Conservation (phyloP, 1,284 basidiomycete species). For the Omphalotus olearius region DNA sequence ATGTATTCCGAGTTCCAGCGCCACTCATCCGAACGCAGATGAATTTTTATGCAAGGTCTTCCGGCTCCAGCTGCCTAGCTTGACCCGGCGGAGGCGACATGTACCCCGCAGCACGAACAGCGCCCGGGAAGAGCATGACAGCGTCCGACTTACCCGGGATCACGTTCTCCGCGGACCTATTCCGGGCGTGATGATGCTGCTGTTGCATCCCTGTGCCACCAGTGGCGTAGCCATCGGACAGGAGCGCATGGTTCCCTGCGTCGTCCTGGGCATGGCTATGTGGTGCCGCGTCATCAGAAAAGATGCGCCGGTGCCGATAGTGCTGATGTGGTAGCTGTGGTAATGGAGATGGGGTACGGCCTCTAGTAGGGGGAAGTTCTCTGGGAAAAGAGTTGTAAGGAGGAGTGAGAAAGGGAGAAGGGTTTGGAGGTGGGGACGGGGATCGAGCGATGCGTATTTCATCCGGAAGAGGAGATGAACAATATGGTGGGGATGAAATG, state of each 20-base stretch:
- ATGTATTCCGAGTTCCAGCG: too few relatives aligned
- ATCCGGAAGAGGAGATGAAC: slow-evolving; percentile 12
- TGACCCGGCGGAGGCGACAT: neutral
- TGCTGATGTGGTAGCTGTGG: neutral
- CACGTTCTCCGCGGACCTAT: too few relatives aligned
- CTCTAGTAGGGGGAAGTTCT: neutral
- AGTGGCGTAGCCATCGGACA: too few relatives aligned
- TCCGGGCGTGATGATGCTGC: too few relatives aligned
- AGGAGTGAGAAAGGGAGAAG: neutral
- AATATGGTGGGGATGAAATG: slow-evolving; percentile 13
- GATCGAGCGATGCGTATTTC: slow-evolving; percentile 12
- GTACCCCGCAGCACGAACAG: slow-evolving; percentile 4
- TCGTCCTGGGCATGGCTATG: too few relatives aligned
- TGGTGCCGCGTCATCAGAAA: neutral
- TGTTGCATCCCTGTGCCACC: too few relatives aligned
- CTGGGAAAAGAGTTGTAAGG: neutral
- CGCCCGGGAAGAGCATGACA: slow-evolving; percentile 1
- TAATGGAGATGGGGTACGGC: neutral
- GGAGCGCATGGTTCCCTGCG: too few relatives aligned
- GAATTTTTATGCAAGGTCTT: too few relatives aligned
- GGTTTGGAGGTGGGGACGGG: slow-evolving; percentile 1
- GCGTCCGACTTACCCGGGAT: neutral
- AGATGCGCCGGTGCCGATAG: slow-evolving; percentile 8
- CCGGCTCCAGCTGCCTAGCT: too few relatives aligned
- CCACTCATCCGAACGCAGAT: too few relatives aligned